A percentile compares a stretch with the other conserved stretches of the same genome.
Conservation (phyloP, 78 protist species). For the Dictyostelium firmibasis region DNA sequence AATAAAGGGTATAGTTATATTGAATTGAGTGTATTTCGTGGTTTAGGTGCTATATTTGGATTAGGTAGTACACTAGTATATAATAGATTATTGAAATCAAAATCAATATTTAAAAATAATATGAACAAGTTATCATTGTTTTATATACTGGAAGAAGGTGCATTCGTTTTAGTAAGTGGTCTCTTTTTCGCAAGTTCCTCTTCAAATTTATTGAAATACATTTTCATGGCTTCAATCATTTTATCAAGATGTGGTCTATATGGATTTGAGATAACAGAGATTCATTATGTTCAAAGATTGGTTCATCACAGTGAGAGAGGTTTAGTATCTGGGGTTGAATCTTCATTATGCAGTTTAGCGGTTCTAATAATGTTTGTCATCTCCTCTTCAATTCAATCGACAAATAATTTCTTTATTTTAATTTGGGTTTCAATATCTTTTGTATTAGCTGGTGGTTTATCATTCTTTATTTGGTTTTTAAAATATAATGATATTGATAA, state of each 20-base stretch:
- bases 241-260: conserved; percentile 51
- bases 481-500: not conserved
- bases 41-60: conserved; percentile 35
- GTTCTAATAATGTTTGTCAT: not conserved
- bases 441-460: conserved; percentile 3
- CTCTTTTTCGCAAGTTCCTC: not conserved
- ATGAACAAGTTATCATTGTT: not conserved
- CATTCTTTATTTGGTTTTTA: conserved; percentile 14
- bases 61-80: not conserved
- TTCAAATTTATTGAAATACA: not conserved
- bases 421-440: conserved; percentile 31
- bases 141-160: conserved; percentile 24
- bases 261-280: conserved; percentile 46
- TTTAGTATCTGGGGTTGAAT: conserved; percentile 37
- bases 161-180: not conserved
- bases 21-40: conserved; percentile 13
- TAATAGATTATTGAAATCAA: not conserved
- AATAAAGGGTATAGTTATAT: not conserved
- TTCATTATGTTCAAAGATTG: conserved; percentile 15
- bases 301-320: conserved; percentile 27
- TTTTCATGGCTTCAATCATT: conserved; percentile 7
- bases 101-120: not conserved
- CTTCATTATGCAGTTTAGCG: conserved; percentile 24
- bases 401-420: not conserved
- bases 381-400: not conserved